Base-by-base conservation (phyloP, 768 basidiomycete species). In the Lactifluus piperatus region DNA sequence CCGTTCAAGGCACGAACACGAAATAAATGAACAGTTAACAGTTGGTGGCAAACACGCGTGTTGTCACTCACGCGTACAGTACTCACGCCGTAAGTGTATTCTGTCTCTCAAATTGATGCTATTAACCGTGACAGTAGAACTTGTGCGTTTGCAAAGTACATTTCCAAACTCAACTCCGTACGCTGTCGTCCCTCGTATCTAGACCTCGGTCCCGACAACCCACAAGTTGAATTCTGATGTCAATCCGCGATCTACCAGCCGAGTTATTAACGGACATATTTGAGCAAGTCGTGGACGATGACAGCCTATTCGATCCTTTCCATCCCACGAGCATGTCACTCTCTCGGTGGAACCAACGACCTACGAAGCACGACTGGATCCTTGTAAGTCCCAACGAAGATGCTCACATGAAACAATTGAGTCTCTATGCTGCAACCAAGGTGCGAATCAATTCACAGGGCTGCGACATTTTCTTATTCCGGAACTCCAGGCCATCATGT, bases 181-280 rank as follows among this genome's bases (percentile, higher is more conserved):
- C 46, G 4, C 29, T 46, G 45, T 7, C 30, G 16, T 1, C n/a
- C n/a, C n/a, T 39, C 7, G 26, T 32, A 7, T 24, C 13, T 11
- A 26, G 37, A 34, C 5, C 46, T 20, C 20, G 30, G 10, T 27
- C 14, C 5, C 29, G 26, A 22, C 32, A 22, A 32, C 49, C 27
- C 30, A 16, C 30, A 30, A 27, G 6, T 16, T 22, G 58, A 18
- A 53, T 51, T 10, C 24, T 34, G n/a, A 65, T 64, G 63, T 5
- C 36, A 18, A 60, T 48, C 6, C 43, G 46, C 9, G 69, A 77
- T 46, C 76, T 90, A 2, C 88, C 88, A 3, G 78, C 80, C 8
- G 88, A 91, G 73, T 73, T 91, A 2, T 84, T 82, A 81, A 76
- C 78, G 1, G 74, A 81, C 47, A 86, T 90, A 7, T 89, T 90